These are phyloP conservation scores for Mycosphaerelloides madeirae DNA, from an alignment of 2,329 filamentous ascomycete genomes.

Conservation along the genomic window DNA sequence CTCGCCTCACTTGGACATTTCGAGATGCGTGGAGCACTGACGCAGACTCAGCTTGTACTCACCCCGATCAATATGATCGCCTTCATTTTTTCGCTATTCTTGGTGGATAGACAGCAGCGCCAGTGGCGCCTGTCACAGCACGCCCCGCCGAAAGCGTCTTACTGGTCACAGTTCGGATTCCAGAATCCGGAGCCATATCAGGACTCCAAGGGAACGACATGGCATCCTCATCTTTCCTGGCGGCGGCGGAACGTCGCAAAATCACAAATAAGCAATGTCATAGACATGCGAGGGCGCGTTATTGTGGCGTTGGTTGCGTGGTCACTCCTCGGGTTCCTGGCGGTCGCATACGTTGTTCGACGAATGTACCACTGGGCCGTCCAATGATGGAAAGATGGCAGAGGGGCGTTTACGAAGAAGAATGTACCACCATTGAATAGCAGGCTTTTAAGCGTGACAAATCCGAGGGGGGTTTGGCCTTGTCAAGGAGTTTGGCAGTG, in stretches of 20 bases:
- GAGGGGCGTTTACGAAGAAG: too few species aligned
- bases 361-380: constrained; percentile 21
- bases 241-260: constrained; percentile 54
- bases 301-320: constrained; percentile 46
- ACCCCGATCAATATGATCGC: constrained; percentile 61
- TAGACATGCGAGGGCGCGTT: constrained; percentile 55
- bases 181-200: constrained; percentile 44
- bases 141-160: constrained; percentile 28
- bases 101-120: constrained; percentile 57
- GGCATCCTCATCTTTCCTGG: constrained; percentile 18
- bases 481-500: too few species aligned
- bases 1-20: constrained; percentile 5
- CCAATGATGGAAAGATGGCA: background rate
- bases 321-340: constrained; percentile 21
- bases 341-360: constrained; percentile 17
- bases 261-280: constrained; percentile 60
- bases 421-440: background rate
- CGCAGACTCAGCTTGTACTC: constrained; percentile 41
- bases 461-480: too few species aligned
- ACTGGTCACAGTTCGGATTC: constrained; percentile 33
- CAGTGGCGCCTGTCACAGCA: constrained; percentile 42
- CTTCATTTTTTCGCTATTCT: constrained; percentile 60
- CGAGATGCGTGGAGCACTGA: background rate
- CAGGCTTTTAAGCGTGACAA: background rate
- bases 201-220: constrained; percentile 33